Conservation (phyloP, 78 protist genomes). For the Dictyostelium brefeldianum region DNA sequence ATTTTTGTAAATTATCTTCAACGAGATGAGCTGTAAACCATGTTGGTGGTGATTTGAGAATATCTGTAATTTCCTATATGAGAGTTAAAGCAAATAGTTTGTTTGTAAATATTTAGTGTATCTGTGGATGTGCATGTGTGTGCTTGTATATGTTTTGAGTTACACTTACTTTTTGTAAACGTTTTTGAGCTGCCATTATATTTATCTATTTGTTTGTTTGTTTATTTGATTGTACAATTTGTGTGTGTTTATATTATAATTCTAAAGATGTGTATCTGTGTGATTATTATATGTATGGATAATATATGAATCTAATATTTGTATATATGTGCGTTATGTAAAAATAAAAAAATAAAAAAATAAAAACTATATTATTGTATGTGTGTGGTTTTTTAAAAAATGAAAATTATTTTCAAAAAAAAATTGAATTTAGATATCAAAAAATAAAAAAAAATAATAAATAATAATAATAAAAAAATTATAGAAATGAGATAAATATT, state of each 20-base stretch:
- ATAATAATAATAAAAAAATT: neutral
- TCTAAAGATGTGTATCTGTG: no score
- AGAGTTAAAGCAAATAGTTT: neutral
- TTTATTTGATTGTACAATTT: no score
- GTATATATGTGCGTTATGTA: no score
- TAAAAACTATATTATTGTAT: no score
- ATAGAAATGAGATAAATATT: neutral
- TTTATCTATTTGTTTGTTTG: no score
- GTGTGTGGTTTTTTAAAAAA: neutral
- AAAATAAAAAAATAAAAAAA: no score
- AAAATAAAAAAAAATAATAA: neutral
- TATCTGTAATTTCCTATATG: slow-evolving; percentile 46
- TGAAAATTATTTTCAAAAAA: no score
- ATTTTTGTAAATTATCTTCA: slow-evolving; percentile 60
- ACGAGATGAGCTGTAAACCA: slow-evolving; percentile 55
- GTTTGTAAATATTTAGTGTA: neutral
- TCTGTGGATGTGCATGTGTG: neutral
- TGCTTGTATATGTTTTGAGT: neutral
- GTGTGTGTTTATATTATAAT: no score
- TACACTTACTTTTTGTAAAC: slow-evolving; percentile 61
- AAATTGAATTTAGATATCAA: no score
- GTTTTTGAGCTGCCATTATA: slow-evolving; percentile 46
- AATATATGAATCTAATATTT: no score
- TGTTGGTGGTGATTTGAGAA: slow-evolving; percentile 59
- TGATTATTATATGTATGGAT: no score